Evolutionary conservation across 441 rosid species (phyloP), one percentile per base, ranked within the genome.

Genomic region (Gossypium laxum): DNA sequence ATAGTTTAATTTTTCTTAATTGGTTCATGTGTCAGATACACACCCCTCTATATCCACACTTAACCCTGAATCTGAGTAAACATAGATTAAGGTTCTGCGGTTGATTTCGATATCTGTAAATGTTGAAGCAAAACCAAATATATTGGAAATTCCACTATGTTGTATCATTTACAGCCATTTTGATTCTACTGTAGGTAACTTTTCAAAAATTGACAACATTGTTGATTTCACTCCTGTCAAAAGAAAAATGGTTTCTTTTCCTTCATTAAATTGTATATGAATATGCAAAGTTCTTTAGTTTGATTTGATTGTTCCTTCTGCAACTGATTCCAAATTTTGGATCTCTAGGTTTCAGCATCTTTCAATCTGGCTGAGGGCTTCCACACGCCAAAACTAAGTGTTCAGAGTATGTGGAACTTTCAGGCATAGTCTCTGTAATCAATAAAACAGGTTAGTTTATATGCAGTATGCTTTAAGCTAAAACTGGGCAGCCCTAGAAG

Each of bases 371-470:
- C 74, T 32, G 77, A 76, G 59, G 82, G 79, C 21, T 47, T 78
- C 12, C 26, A 59, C 57, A 50, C 45, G 47, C 85, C 85, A 52
- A 70, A 75, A 47, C 12, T 74, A 47, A 65, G 68, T 11, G 79
- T 73, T 3, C 76, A 78, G 80, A 78, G 79, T 69, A 74, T 73
- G 0, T 80, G 80, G 80, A 75, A 76, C 72, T 78, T 76, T 54
- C 77, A 76, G 70, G 52, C 77, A 65, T 78, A 64, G 70, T 70
- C 71, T 6, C 5, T 26, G 0, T 63, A 15, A 41, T 11, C 41
- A 0, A 6, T 32, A 32, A 32, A 32, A 6, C 41, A 32, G 10
- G 41, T 32, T 32, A 32, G 41, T 32, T 32, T 32, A 32, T 6
- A 32, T 32, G 41, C 41, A 6, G 41, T 32, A 32, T 32, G 41